These are phyloP conservation scores for Trichoderma koningiopsis DNA, from an alignment of 2,329 filamentous ascomycete species.

Conservation along the genomic window DNA sequence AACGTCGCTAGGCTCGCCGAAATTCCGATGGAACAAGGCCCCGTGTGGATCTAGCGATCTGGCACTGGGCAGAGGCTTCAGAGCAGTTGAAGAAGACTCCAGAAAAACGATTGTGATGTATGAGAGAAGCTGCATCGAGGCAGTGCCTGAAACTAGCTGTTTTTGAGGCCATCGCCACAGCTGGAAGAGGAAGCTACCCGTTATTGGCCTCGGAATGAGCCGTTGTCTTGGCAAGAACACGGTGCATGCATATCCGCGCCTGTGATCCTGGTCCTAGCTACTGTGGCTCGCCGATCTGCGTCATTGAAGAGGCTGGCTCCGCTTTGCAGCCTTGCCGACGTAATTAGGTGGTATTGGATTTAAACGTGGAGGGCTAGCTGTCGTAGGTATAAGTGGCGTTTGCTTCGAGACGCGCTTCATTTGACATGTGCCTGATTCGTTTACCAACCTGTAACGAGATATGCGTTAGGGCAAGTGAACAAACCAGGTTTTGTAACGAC, in stretches of 20 bases:
- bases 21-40: conserved; percentile 3
- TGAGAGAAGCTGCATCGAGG: background rate
- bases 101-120: background rate
- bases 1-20: conserved; percentile 17
- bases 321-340: background rate
- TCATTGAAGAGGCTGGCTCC: background rate
- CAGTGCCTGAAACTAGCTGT: background rate
- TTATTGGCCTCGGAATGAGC: background rate
- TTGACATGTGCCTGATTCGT: background rate
- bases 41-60: conserved; percentile 5
- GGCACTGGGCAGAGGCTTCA: background rate
- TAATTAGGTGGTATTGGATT: background rate
- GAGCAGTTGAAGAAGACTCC: background rate
- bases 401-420: background rate
- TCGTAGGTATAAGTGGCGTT: background rate
- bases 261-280: background rate
- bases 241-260: background rate
- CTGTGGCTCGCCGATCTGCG: background rate
- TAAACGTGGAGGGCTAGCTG: background rate
- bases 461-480: background rate
- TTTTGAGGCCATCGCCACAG: background rate
- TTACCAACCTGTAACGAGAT: background rate
- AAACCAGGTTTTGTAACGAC: background rate
- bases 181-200: background rate
- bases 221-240: background rate